phyloP scores from a whole-genome alignment of 495 filamentous ascomycete species.

The Hyaloscypha bicolor region DNA sequence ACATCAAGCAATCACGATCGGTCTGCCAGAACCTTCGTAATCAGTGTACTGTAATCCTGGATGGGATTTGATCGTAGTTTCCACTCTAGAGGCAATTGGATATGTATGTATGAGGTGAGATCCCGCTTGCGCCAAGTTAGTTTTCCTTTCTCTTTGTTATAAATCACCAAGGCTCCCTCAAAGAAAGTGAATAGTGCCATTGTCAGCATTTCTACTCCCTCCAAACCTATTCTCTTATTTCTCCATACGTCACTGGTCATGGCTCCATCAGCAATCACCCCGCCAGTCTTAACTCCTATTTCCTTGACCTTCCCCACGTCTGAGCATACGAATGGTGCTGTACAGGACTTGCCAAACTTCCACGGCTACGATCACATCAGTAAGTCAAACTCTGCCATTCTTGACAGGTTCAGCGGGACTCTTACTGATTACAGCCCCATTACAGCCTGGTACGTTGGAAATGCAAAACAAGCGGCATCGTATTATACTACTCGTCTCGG shows the following conservation, averaged over 20 bases:
- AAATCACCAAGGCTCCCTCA: neutral
- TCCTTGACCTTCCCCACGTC: constrained; percentile 41
- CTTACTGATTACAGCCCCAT: constrained; percentile 24
- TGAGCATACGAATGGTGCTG: constrained; percentile 40
- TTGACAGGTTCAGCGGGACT: too few species aligned
- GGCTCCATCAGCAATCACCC: constrained; percentile 73
- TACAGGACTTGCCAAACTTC: constrained; percentile 41
- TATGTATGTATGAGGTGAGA: neutral
- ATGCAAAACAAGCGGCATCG: constrained; percentile 88
- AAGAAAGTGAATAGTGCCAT: neutral
- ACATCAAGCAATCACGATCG: constrained; percentile 9
- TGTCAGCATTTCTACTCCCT: constrained; percentile 2
- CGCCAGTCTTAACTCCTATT: constrained; percentile 46
- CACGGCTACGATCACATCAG: constrained; percentile 78
- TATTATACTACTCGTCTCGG: constrained; percentile 87
- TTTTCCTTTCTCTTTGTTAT: constrained; percentile 13
- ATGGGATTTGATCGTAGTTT: neutral
- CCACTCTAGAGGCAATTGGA: neutral
- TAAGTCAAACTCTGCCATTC: too few species aligned
- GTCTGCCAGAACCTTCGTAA: neutral
- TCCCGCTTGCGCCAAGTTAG: neutral
- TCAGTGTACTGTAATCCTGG: constrained; percentile 4
- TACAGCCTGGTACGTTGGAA: constrained; percentile 83
- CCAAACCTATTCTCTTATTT: constrained; percentile 3
- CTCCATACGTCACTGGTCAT: constrained; percentile 42